Base-by-base conservation (phyloP, 345 rosid genomes). In the Salix arbutifolia region DNA sequence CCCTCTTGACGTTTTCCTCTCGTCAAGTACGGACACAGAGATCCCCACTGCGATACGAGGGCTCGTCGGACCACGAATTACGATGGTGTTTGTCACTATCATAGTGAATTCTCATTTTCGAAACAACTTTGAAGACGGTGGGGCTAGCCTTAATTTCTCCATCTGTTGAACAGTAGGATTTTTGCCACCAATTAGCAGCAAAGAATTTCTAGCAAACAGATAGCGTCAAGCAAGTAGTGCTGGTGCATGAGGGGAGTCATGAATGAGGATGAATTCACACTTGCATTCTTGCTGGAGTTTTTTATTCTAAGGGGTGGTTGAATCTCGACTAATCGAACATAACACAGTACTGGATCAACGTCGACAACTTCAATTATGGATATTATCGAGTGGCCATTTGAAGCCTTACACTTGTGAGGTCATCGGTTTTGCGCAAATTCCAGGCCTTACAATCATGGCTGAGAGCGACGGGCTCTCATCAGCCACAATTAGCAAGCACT, bases 1-100 rank as follows among this genome's bases (percentile, higher is more conserved):
- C 75, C 82, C 76, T 52, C 77, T 67, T 75, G 79, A 66, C 77
- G 40, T 30, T 77, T 79, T 82, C 66, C 78, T 21, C 74, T 79
- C 77, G 75, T 84, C 71, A 53, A 50, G 33, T 69, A 69, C 46
- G 60, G 78, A 38, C 60, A 18, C 19, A 33, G 18, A 67, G 76
- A 46, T 50, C 73, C 73, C 76, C 67, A 75, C 67, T 10, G 56
- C 48, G 70, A 67, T 56, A 69, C 12, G 31, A 74, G 6, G 60
- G 66, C 69, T 23, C 46, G 70, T 33, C 72, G 83, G 84, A 70
- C 76, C 74, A 58, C 37, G 23, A 38, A n/a, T 64, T 69, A 72
- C 37, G 80, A 60, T 72, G 7, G 21, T 74, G 16, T 68, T 35
- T 78, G 76, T 78, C 80, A 35, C 23, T 10, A 31, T 68, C 75